These are phyloP conservation scores for Globisporangium emineosum DNA, from an alignment of 352 stramenopile genomes.

Conservation along the genomic window DNA sequence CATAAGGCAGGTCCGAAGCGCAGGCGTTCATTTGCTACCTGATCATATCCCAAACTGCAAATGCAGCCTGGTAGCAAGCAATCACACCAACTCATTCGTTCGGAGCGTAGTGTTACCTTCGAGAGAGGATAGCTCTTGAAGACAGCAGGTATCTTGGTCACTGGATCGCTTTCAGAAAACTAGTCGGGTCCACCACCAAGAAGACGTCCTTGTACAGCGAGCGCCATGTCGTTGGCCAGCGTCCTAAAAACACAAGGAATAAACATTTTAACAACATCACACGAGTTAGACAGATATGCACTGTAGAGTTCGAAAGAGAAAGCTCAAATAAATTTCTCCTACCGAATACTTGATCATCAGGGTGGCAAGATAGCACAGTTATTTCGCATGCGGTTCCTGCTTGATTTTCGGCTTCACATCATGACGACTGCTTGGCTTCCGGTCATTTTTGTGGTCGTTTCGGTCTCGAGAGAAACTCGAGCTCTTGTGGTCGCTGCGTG, in stretches of 20 bases:
- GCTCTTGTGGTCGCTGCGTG: conserved; percentile 9
- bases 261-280: neutral
- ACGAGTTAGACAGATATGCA: neutral
- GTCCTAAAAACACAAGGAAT: neutral
- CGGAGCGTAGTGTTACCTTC: conserved; percentile 3
- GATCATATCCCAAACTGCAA: neutral
- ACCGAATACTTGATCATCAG: conserved; percentile 3
- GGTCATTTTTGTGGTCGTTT: conserved; percentile 7
- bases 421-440: conserved; percentile 8
- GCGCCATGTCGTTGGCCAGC: neutral
- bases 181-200: neutral
- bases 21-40: neutral
- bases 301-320: neutral
- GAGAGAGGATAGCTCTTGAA: conserved; percentile 1
- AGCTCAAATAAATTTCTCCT: neutral
- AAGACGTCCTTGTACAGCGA: neutral
- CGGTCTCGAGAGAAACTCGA: conserved; percentile 15
- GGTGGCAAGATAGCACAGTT: neutral
- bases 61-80: neutral
- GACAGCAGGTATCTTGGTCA: neutral
- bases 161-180: no score
- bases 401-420: conserved; percentile 14
- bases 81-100: neutral
- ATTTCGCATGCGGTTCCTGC: conserved; percentile 10
- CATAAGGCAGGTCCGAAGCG: conserved; percentile 3